Evolutionary conservation across 2,329 filamentous ascomycete genomes (phyloP), one percentile per base, ranked within the genome.

Genomic region (Aschersonia sp.): DNA sequence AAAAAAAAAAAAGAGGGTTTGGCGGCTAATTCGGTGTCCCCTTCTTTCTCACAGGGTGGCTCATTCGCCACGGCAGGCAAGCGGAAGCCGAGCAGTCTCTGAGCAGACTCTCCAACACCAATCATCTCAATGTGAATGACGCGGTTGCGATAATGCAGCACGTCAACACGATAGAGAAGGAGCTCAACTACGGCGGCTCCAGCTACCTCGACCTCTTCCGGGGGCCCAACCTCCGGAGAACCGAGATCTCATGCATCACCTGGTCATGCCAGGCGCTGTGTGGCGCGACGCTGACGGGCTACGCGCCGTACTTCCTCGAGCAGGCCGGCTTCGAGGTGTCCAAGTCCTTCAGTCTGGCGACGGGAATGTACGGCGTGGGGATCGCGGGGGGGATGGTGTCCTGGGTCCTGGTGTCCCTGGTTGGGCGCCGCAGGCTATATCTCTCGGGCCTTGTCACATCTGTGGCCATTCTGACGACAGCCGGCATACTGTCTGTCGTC

Each of bases 221-320:
- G 9, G 50, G 58, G 5, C 51, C 54, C 40, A 60, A 60, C 29
- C 54, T 54, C 4, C 56, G 58, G 8, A 51, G 58, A 6, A 60
- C 58, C 5, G 58, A 60, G 55, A 75, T 77, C 35, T 68, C 72
- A 5, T 66, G 68, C 50, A 78, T 79, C 58, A 76, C 79, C 5
- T 83, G 79, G 66, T 72, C 74, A 4, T 78, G 78, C 2, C 79
- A 83, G 56, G 79, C 80, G 22, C 63, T 82, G 2, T 76, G 72
- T 46, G 78, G 79, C 32, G 76, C 78, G 51, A 76, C 78, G n/a
- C 73, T 83, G 53, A 77, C 79, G 44, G 75, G 75, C 49, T 83
- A 80, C 53, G 78, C 75, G 1, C 81, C 52, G 22, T 63, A 63
- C 49, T 63, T 63, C 42, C 63, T 63, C 45, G 55, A 59, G 44